These are phyloP conservation scores for Erodium chrysanthum DNA, from an alignment of 441 rosid genomes.

Conservation along the genomic window DNA sequence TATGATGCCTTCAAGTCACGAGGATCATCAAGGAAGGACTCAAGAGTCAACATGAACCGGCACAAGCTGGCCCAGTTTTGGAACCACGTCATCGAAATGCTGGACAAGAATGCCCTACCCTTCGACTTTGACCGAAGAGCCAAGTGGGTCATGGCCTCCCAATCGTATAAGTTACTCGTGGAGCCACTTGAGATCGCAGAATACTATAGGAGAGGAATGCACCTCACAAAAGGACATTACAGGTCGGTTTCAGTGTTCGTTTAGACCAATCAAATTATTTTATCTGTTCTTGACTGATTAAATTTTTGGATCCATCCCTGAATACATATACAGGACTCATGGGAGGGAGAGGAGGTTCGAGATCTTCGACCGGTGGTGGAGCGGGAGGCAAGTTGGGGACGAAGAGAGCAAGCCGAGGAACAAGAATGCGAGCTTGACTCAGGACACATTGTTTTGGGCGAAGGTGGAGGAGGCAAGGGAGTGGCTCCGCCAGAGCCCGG, in stretches of 20 bases:
- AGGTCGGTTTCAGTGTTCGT: too few species aligned
- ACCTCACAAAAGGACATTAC: slow-evolving; percentile 34
- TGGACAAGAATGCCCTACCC: slow-evolving; percentile 56
- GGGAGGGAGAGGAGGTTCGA: slow-evolving; percentile 62
- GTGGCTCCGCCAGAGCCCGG: slow-evolving; percentile 34
- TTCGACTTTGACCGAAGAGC: slow-evolving; percentile 37
- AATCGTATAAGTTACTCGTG: slow-evolving; percentile 50
- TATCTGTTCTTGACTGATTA: too few species aligned
- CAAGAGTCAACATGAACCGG: slow-evolving; percentile 43
- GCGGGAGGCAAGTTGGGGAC: slow-evolving; percentile 8
- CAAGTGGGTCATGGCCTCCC: slow-evolving; percentile 57
- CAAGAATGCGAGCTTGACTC: slow-evolving; percentile 50
- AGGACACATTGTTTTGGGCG: slow-evolving; percentile 82
- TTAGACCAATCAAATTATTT: too few species aligned
- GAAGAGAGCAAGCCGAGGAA: slow-evolving; percentile 33
- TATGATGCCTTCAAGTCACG: slow-evolving; percentile 58
- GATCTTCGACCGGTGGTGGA: slow-evolving; percentile 63
- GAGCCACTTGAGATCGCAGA: slow-evolving; percentile 78
- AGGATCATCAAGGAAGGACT: slow-evolving; percentile 34
- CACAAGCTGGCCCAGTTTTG: slow-evolving; percentile 50
- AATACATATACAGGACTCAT: background rate
- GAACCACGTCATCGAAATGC: slow-evolving; percentile 44
- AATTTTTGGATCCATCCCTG: background rate
- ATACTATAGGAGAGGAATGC: slow-evolving; percentile 37
- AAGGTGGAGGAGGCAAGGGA: slow-evolving; percentile 67